These are phyloP conservation scores for Fusarium brevicatenulatum DNA, from an alignment of 2,329 filamentous ascomycete species.

Conservation along the genomic window DNA sequence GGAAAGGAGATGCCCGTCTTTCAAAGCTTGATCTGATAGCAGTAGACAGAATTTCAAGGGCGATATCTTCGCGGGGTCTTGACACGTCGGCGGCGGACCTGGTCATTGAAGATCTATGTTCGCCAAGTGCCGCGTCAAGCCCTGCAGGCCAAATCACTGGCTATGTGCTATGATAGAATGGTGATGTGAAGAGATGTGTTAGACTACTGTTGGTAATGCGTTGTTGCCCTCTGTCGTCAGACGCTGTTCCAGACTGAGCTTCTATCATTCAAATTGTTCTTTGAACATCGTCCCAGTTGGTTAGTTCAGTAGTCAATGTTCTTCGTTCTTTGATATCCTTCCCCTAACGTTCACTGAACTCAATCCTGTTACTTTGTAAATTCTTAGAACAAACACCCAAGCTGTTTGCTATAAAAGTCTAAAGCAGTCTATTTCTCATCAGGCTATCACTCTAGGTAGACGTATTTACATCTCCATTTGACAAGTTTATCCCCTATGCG, in stretches of 20 bases:
- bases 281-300: fast-evolving
- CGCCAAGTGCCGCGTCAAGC: neutral
- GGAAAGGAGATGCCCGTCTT: neutral
- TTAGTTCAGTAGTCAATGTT: fast-evolving
- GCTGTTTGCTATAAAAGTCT: fast-evolving
- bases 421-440: fast-evolving
- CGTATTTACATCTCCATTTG: neutral
- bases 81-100: neutral
- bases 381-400: neutral
- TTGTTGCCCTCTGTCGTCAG: neutral
- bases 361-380: too few relatives aligned
- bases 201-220: neutral
- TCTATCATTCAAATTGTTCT: neutral
- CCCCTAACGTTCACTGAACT: too few relatives aligned
- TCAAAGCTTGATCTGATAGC: too few relatives aligned
- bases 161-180: neutral
- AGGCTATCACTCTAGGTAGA: too few relatives aligned
- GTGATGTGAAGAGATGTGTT: neutral
- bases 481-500: neutral
- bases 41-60: too few relatives aligned
- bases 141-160: neutral
- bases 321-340: fast-evolving
- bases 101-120: neutral
- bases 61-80: too few relatives aligned
- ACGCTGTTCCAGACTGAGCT: neutral